Conservation (phyloP, 2,329 filamentous ascomycete genomes). For the Ophiostoma sp. region DNA sequence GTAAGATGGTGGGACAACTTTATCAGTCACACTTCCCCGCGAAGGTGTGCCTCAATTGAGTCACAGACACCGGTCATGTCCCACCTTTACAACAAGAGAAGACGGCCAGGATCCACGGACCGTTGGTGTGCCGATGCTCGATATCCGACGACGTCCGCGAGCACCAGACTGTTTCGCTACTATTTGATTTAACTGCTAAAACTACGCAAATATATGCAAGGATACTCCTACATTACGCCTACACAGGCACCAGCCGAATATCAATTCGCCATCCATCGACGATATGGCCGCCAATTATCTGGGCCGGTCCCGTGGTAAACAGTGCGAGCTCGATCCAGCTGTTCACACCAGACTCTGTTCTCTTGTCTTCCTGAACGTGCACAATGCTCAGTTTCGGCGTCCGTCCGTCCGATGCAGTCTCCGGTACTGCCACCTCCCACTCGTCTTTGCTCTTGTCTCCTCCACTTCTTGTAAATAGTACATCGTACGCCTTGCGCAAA, state of each 20-base stretch:
- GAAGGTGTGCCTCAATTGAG: background rate
- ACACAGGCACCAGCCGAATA: conserved; percentile 20
- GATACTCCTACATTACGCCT: background rate
- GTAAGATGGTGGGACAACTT: background rate
- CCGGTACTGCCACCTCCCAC: conserved; percentile 25
- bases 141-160: background rate
- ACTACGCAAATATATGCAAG: background rate
- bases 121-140: background rate
- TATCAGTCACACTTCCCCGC: background rate
- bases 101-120: background rate
- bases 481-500: conserved; percentile 37
- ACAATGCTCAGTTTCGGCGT: conserved; percentile 4
- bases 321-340: conserved; percentile 26
- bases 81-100: background rate
- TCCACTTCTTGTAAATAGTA: conserved; percentile 27
- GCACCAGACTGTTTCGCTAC: background rate
- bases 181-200: background rate
- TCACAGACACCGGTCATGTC: background rate
- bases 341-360: background rate
- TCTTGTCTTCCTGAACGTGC: background rate
- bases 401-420: background rate
- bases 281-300: conserved; percentile 23
- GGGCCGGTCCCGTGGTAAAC: conserved; percentile 22
- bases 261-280: conserved; percentile 28
- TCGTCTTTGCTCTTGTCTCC: background rate